Conservation (phyloP, 2,329 filamentous ascomycete genomes). For the Aureobasidium subglaciale region DNA sequence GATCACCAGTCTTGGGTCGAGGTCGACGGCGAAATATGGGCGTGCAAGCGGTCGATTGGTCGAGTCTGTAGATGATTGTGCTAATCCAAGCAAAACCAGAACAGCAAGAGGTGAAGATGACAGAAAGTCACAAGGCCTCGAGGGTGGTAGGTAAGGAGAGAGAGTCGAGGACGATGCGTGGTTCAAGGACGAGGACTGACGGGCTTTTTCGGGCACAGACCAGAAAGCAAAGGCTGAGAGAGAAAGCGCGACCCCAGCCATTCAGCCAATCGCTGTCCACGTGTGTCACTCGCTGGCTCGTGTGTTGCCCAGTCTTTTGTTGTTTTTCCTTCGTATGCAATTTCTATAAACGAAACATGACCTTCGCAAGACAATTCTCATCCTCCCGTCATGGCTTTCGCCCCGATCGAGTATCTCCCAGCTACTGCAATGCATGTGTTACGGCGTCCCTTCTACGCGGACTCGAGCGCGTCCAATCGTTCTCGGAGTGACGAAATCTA, state of each 20-base stretch:
- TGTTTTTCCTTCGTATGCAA: not conserved
- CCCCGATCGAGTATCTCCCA: not conserved
- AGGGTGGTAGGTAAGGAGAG: conserved; percentile 9
- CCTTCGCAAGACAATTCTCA: not conserved
- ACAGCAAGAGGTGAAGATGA: conserved; percentile 5
- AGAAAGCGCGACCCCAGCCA: conserved; percentile 8
- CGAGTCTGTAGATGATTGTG: not conserved
- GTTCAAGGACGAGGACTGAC: not conserved
- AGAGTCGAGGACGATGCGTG: conserved; percentile 2
- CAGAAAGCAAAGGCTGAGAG: conserved; percentile 3
- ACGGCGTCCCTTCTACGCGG: not conserved
- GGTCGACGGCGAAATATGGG: not conserved
- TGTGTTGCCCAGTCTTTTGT: not conserved
- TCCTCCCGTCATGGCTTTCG: not conserved
- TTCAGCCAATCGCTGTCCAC: conserved; percentile 4
- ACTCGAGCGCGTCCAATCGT: not conserved
- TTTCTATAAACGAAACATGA: not conserved
- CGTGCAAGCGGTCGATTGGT: conserved; percentile 1
- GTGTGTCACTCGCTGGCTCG: conserved; percentile 7
- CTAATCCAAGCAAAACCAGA: not conserved
- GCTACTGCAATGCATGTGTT: not conserved
- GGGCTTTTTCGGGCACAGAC: conserved; percentile 4
- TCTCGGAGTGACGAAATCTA: not conserved
- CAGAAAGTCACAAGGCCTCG: conserved; percentile 8
- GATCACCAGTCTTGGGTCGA: conserved; percentile 8